Percentiles rank a stretch among this genome's conserved stretches.
Evolutionary conservation across 768 basidiomycete genomes (phyloP).

Genomic region (Kwoniella newhampshirensis): DNA sequence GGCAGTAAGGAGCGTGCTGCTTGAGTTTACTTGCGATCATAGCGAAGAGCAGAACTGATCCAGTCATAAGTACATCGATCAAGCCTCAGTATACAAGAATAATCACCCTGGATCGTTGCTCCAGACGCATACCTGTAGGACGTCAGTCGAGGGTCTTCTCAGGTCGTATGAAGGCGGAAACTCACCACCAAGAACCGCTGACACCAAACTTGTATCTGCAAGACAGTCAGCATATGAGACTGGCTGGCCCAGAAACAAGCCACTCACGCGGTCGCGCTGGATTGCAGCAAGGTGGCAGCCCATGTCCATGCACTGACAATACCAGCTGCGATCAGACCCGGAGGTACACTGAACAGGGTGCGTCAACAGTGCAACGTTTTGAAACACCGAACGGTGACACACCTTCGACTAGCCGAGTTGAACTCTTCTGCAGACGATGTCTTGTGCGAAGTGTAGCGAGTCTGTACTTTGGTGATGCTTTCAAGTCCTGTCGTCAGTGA

Average conservation of each 20-base stretch:
- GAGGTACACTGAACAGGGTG: conserved; percentile 63
- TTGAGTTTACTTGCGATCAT: conserved; percentile 89
- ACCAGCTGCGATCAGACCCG: conserved; percentile 86
- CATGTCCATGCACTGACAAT: conserved; percentile 91
- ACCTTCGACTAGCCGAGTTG: conserved; percentile 50
- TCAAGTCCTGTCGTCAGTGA: conserved; percentile 52
- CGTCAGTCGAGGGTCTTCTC: conserved; percentile 10
- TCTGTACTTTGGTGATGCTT: conserved; percentile 75
- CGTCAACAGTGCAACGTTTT: no score
- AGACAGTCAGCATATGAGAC: neutral
- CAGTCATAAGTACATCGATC: no score
- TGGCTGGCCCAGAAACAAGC: neutral
- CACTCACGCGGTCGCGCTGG: conserved; percentile 28
- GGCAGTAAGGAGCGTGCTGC: conserved; percentile 69
- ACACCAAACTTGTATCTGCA: conserved; percentile 72
- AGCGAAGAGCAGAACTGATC: conserved; percentile 77
- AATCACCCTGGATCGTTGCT: conserved; percentile 67
- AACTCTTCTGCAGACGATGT: conserved; percentile 70
- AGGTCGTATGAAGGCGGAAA: neutral
- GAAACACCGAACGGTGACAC: no score
- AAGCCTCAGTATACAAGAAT: neutral
- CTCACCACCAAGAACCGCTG: conserved; percentile 65
- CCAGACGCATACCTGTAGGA: conserved; percentile 75
- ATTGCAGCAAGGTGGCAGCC: conserved; percentile 52
- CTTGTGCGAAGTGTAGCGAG: conserved; percentile 71